A percentile compares a stretch with the other conserved stretches of the same genome.
phyloP scores from a whole-genome alignment of 306 rosid genomes.

The Arachis hypogaea region DNA sequence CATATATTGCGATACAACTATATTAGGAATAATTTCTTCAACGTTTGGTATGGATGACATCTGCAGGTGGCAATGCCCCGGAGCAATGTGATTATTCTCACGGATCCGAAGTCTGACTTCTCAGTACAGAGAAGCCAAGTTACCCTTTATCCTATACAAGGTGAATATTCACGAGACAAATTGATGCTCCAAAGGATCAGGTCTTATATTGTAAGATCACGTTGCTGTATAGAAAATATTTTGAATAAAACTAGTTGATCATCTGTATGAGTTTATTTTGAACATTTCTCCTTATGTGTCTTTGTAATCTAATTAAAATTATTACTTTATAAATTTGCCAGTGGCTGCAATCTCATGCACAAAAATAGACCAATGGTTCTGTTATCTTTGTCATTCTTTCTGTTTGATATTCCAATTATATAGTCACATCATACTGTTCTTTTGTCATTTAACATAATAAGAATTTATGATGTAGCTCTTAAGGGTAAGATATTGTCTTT shows the following conservation, averaged over 20 bases:
- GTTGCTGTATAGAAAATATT: slow-evolving; percentile 48
- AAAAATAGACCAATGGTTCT: slow-evolving; percentile 20
- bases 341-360: slow-evolving; percentile 7
- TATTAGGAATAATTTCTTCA: slow-evolving; percentile 8
- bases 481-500: slow-evolving; percentile 13
- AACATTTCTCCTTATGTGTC: neutral
- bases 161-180: slow-evolving; percentile 91
- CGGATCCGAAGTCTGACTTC: slow-evolving; percentile 80
- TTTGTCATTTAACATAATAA: slow-evolving; percentile 15
- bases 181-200: slow-evolving; percentile 99
- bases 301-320: neutral
- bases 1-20: neutral
- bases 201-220: slow-evolving; percentile 95
- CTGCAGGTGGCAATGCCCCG: slow-evolving; percentile 79
- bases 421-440: slow-evolving; percentile 14
- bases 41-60: slow-evolving; percentile 30
- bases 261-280: neutral
- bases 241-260: slow-evolving; percentile 29
- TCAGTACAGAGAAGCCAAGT: slow-evolving; percentile 67
- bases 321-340: slow-evolving; percentile 13
- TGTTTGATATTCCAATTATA: slow-evolving; percentile 6
- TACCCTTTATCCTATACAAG: slow-evolving; percentile 69
- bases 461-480: slow-evolving; percentile 3
- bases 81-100: slow-evolving; percentile 70
- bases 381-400: slow-evolving; percentile 6